phyloP scores from a whole-genome alignment of 2,329 filamentous ascomycete genomes.

The Madurella mycetomatis region DNA sequence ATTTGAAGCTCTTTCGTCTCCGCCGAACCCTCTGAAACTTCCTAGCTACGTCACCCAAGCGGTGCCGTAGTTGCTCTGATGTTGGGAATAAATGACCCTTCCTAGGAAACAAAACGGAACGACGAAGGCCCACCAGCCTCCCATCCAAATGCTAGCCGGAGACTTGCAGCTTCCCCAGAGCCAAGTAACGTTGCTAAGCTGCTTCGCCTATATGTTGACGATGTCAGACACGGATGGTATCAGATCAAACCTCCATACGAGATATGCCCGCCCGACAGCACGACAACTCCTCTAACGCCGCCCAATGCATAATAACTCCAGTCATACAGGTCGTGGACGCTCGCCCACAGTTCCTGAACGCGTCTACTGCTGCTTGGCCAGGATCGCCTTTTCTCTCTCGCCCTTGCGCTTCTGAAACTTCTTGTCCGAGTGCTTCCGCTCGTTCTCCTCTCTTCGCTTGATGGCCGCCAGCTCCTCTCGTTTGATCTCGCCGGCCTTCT shows the following conservation, averaged over 20 bases:
- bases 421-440: slow-evolving; percentile 85
- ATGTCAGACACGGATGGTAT: slow-evolving; percentile 23
- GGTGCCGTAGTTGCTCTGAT: too few species aligned
- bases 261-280: not conserved
- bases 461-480: slow-evolving; percentile 78
- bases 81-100: too few species aligned
- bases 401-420: slow-evolving; percentile 56
- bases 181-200: not conserved
- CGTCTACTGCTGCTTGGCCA: slow-evolving; percentile 57
- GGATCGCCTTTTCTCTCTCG: slow-evolving; percentile 82
- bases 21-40: not conserved
- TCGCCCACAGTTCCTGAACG: not conserved
- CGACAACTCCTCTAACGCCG: slow-evolving; percentile 16
- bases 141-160: too few species aligned
- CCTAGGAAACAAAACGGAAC: too few species aligned
- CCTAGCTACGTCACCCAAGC: too few species aligned
- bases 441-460: slow-evolving; percentile 90
- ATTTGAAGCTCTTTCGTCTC: not conserved
- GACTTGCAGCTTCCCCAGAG: too few species aligned
- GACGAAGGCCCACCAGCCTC: too few species aligned
- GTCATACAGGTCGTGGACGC: not conserved
- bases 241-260: slow-evolving; percentile 11
- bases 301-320: slow-evolving; percentile 12
- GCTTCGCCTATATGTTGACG: slow-evolving; percentile 2
- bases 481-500: slow-evolving; percentile 97